These are phyloP conservation scores for Verticillium isaacii DNA, from an alignment of 2,329 filamentous ascomycete species.

Conservation along the genomic window DNA sequence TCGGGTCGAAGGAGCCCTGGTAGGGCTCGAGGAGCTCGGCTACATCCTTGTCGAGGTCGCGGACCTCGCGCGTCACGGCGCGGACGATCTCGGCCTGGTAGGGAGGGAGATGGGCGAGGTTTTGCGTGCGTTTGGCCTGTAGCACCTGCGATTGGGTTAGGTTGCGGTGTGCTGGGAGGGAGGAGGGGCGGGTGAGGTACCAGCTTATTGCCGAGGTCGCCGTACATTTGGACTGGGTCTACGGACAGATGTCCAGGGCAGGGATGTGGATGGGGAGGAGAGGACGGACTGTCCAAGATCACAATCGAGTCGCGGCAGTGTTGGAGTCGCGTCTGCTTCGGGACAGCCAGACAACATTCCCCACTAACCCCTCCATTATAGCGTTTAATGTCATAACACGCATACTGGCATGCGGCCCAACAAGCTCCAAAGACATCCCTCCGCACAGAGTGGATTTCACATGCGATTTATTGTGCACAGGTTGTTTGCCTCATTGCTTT, in stretches of 20 bases:
- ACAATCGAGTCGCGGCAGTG: not conserved
- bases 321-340: constrained; percentile 4
- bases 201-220: constrained; percentile 81
- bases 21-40: constrained; percentile 75
- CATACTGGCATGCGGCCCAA: not conserved
- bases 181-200: constrained; percentile 35
- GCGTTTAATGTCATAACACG: not conserved
- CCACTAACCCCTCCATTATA: constrained; percentile 1
- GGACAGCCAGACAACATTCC: not conserved
- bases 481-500: not conserved
- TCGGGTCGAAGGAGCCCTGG: constrained; percentile 79
- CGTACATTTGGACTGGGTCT: constrained; percentile 62
- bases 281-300: not conserved
- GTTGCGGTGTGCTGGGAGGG: not conserved
- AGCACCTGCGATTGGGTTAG: constrained; percentile 58
- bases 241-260: not conserved
- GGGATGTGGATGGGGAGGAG: not conserved
- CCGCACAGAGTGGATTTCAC: not conserved
- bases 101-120: constrained; percentile 77
- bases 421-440: not conserved
- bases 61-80: constrained; percentile 81
- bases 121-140: constrained; percentile 92
- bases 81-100: constrained; percentile 93
- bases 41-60: constrained; percentile 86
- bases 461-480: not conserved